Base-by-base conservation (phyloP, 1,139 yeast species). In the Debaryomyces fabryi region DNA sequence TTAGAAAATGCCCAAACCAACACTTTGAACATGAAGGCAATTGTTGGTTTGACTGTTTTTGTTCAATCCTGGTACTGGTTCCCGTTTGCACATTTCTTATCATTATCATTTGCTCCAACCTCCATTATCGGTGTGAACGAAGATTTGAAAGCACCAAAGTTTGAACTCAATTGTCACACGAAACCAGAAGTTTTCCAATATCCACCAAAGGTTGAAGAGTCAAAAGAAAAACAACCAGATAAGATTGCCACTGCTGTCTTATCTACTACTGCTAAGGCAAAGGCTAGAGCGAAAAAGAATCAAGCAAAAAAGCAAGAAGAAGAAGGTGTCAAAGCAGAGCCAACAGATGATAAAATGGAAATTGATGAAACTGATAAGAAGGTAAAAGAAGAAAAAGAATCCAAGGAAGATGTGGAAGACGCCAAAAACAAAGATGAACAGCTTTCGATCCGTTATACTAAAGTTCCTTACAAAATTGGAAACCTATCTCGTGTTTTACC, bases 31-130 rank as follows among this genome's bases (percentile, higher is more conserved):
- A 84, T 86, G 67, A 88, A 88, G 63, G 95, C 97, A 0, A 86
- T 95, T 58, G 96, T 92, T 50, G 99, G 99, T 38, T 76, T 95
- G 59, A 85, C 96, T 0, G 81, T 93, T 52, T 95, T 93, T 65
- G 76, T 87, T 6, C 99, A 93, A 71, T 88, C 89, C 63, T 93
- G 99, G 99, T 91, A 91, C 71, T 93, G 99, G 99, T 95, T 86
- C 83, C 99, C 99, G 54, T 78, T 92, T 52, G 85, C 97, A 1
- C 98, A 93, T 71, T 95, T 93, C 73, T 74, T 93, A 60, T 86
- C 96, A 16, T 80, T 95, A 58, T 89, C 98, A 27, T 92, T 92
- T 68, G 82, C 96, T 6, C 97, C 99, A 46, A 95, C 99, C 2
- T 83, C 96, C 6, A 80, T 93, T 25, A 85, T 90, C 59, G 97